Base-by-base conservation (phyloP, 345 rosid genomes). In the Sonneratia alba region DNA sequence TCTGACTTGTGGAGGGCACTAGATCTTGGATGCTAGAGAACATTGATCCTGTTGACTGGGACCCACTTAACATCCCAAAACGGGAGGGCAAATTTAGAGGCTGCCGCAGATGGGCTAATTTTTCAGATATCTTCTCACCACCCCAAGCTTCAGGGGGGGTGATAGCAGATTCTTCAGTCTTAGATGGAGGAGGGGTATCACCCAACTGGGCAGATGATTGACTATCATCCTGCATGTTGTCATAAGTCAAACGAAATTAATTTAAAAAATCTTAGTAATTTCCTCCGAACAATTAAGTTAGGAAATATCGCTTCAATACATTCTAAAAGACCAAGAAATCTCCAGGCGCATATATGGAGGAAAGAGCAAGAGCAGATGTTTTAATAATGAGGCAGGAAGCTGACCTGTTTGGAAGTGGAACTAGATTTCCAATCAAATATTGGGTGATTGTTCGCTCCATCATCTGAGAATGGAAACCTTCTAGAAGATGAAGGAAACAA, bases 131-230 rank as follows among this genome's bases (percentile, higher is more conserved):
- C 83, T 81, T 91, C 79, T 92, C 96, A 71, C 97, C 98, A 67
- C 98, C 99, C 98, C 99, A 96, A 74, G 99, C 96, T 83, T 96
- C 97, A 69, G 99, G 98, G 80, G 98, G 98, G 71, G 97, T 91
- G 76, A 87, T 81, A 53, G 97, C 85, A 69, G 92, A 71, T 53
- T 91, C 89, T 77, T 88, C 98, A 74, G 78, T 87, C 81, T 84
- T 89, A 72, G 89, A 80, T 75, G 98, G 83, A 68, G 88, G n/a
- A 36, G 96, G 90, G 21, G 84, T 78, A 59, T 95, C 78, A 59
- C 78, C 91, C 72, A 80, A 72, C 66, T 77, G 21, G 3, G 86
- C 13, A 49, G 79, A 82, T 71, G 88, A 79, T 77, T 73, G 79
- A 34, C 73, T 43, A 24, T 90, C 98, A 76, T 89, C 94, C 98